Base-by-base conservation (phyloP, 495 filamentous ascomycete genomes). In the Penicillium canariense region DNA sequence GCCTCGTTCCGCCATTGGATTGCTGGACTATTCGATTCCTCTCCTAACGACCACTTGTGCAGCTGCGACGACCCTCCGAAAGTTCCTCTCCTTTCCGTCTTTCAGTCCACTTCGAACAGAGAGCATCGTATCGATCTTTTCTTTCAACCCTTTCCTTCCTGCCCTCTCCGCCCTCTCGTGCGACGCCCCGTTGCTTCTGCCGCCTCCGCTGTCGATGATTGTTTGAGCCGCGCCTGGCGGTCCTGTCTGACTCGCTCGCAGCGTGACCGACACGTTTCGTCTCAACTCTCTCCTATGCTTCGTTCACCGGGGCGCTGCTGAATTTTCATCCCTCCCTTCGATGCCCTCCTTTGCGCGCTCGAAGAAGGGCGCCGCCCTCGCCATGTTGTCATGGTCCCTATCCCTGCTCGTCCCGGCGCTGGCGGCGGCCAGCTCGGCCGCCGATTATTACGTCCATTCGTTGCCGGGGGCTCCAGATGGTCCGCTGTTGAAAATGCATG, bases 401-500 rank as follows among this genome's bases (percentile, higher is more conserved):
- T 66, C 62, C 35, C 39, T 72, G 7, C 55, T 68, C 22, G 67
- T 50, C 22, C 60, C 67, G 4, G 45, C 54, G 18, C 50, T 65
- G 20, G 65, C 58, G 8, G 56, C 73, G 9, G 80, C 79, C n/a
- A 80, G 78, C 56, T 78, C 80, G 3, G 86, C 91, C 23, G 89
- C 84, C 18, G 94, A 97, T 68, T 98, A 96, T 71, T 98, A 87
- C 75, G 86, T 98, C 20, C 81, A 82, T 54, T 81, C 81, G 8
- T 76, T 98, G 17, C 94, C 94, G 4, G 94, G 94, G 28, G 84
- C 84, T n/a, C 94, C 94, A 12, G 78, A 84, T 32, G 88, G 87
- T 0, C 87, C 91, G 8, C 68, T 91, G 52, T 67, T 95, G 59
- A 97, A 96, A 76, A 97, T 97, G 92, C 93, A 97, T 79, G 94